Base-by-base conservation (phyloP, 495 filamentous ascomycete species). In the Chaetomium cochliodes region DNA sequence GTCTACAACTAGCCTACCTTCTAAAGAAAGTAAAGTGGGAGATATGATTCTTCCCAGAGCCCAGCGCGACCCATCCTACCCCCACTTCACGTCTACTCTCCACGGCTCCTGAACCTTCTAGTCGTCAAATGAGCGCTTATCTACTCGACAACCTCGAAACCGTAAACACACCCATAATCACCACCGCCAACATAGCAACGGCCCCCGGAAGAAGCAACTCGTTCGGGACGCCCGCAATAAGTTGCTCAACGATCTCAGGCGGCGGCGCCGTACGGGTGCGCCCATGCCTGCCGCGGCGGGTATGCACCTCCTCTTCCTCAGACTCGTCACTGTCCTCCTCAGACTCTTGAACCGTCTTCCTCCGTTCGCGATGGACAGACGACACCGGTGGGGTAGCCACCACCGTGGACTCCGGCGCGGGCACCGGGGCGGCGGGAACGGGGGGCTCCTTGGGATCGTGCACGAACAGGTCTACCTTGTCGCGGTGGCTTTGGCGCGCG, bases 391-490 rank as follows among this genome's bases (percentile, higher is more conserved):
- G 82, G 25, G 83, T 86, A 56, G 81, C 70, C 55, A 82, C 64
- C 22, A 74, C 76, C 22, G 69, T 69, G 4, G 70, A 37, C 61
- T 78, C 72, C 1, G 76, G 76, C 0, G 88, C 88, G 16, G 88
- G 86, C 39, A 90, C 88, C 52, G 93, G 88, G 11, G 89, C 69
- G 0, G 54, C 20, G 20, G 54, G n/a, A 9, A 92, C 85, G 0
- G 94, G 87, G 9, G 94, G 88, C 72, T 92, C 90, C 50, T 90
- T 83, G 11, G 93, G 94, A 72, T 99, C 90, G 72, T 98, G 94
- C 58, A 99, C 93, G 70, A 96, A 98, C 13, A 99, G 81, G 68
- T 99, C 93, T 37, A 99, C 94, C 82, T 98, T 99, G 62, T 96
- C 93, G 44, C 85, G 86, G 61, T 79, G 86, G 52, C 85, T 82